Evolutionary conservation across 331 rosid species (phyloP).

Genomic region (Acacia concinna): DNA sequence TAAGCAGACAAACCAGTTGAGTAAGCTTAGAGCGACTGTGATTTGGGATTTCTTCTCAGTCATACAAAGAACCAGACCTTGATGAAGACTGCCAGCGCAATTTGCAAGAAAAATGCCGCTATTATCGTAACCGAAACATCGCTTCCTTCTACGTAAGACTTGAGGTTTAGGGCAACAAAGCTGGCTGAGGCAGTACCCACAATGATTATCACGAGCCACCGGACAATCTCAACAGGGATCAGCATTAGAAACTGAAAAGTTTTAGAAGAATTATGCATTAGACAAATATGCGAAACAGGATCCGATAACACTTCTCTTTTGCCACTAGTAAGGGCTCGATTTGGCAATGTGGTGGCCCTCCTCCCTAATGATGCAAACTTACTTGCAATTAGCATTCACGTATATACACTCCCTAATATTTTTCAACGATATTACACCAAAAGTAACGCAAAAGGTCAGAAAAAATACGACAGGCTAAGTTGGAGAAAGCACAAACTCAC

Average conservation of each 20-base stretch:
- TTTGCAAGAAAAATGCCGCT: constrained; percentile 84
- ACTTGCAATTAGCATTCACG: background rate
- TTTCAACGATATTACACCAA: background rate
- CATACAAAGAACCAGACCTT: constrained; percentile 96
- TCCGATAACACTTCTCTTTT: constrained; percentile 1
- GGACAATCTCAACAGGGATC: constrained; percentile 75
- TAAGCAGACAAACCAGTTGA: constrained; percentile 28
- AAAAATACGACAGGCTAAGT: background rate
- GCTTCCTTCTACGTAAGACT: constrained; percentile 49
- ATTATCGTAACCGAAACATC: constrained; percentile 56
- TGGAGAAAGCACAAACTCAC: constrained; percentile 61
- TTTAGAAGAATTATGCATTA: constrained; percentile 32
- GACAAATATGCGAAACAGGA: constrained; percentile 19
- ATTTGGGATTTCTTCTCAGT: constrained; percentile 26
- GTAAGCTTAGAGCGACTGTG: constrained; percentile 17
- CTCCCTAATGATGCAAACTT: background rate
- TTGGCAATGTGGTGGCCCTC: background rate
- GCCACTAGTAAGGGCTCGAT: background rate
- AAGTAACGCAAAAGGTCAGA: background rate
- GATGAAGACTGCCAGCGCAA: constrained; percentile 87
- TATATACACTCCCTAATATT: background rate
- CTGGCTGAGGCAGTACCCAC: constrained; percentile 77
- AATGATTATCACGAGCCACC: constrained; percentile 76
- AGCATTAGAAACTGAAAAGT: constrained; percentile 79
- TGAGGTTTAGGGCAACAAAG: constrained; percentile 83